Percentiles rank a stretch among this genome's conserved stretches.
These are phyloP conservation scores for Niveomyces coronatus DNA, from an alignment of 2,329 filamentous ascomycete genomes.

Conservation along the genomic window DNA sequence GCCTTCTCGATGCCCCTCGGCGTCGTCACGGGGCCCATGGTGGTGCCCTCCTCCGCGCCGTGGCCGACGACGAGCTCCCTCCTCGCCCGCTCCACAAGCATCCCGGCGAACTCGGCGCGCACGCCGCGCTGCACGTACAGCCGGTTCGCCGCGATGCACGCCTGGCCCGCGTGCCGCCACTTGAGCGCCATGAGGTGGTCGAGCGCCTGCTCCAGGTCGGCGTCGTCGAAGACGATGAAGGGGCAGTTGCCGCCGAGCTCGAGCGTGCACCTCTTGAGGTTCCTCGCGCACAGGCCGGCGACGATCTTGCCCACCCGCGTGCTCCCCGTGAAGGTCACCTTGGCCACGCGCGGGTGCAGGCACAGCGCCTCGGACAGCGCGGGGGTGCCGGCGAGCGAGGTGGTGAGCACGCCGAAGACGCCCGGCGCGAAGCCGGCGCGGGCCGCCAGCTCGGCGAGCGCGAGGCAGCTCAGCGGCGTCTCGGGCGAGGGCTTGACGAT, in stretches of 20 bases:
- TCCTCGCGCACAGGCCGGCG: conserved; percentile 46
- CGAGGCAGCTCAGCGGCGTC: conserved; percentile 62
- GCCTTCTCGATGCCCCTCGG: conserved; percentile 23
- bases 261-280: conserved; percentile 57
- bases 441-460: conserved; percentile 55
- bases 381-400: conserved; percentile 34
- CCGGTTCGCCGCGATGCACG: conserved; percentile 55
- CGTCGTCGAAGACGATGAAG: conserved; percentile 57
- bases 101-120: conserved; percentile 48
- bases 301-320: conserved; percentile 61
- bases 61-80: conserved; percentile 49
- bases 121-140: conserved; percentile 51
- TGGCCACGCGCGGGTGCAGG: conserved; percentile 37
- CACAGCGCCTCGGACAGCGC: conserved; percentile 35
- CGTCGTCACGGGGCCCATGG: conserved; percentile 26
- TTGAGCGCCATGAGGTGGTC: conserved; percentile 52
- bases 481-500: conserved; percentile 63
- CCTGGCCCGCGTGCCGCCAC: conserved; percentile 64
- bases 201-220: conserved; percentile 56
- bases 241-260: conserved; percentile 63
- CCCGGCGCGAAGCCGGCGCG: conserved; percentile 68
- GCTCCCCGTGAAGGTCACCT: conserved; percentile 69
- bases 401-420: conserved; percentile 46
- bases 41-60: conserved; percentile 34
- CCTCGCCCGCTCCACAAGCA: conserved; percentile 40